Evolutionary conservation across 2,329 filamentous ascomycete species (phyloP), one percentile per base, ranked within the genome.

Genomic region (Colletotrichum melonis): DNA sequence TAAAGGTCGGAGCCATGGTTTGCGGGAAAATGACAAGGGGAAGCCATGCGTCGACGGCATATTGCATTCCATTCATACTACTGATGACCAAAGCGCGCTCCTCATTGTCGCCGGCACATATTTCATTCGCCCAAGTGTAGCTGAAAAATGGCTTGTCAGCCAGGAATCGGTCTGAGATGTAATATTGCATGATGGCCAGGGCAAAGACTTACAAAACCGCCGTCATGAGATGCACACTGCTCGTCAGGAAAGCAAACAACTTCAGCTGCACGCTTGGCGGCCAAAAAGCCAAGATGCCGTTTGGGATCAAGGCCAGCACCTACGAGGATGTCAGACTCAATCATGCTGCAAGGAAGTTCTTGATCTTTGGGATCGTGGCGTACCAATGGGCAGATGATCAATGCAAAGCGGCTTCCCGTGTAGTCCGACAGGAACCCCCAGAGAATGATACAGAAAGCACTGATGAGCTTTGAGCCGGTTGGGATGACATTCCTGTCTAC

Each of bases 41-140:
- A 4, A 69, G 58, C 69, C 69, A 72, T 7, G 69, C 69, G 38
- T 72, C 64, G 6, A 72, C 59, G 12, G 69, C 69, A 2, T 68
- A 70, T 19, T 70, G 67, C 62, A 66, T 70, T 5, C 67, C 62
- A 12, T 73, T 82, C 81, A 78, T 82, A 54, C 63, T 81, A 64
- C 76, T 78, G 22, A 81, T 79, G 26, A 80, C 76, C 24, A 81
- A 71, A 3, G 78, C 78, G 19, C 80, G 76, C 72, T 81, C 80
- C 38, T 79, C 79, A 38, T 80, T 78, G 64, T 80, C 70, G 14
- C 60, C 70, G 1, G 67, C 56, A 26, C 67, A 73, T 28, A 73
- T 62, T 24, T 65, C 70, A 22, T 70, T 70, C 0, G 67, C 67
- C 71, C 60, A 71, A 4, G 71, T 73, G 14, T 64, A 73, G 4